Evolutionary conservation across 2,329 filamentous ascomycete species (phyloP), one percentile per base, ranked within the genome.

Genomic region (Paramyrothecium roridum): DNA sequence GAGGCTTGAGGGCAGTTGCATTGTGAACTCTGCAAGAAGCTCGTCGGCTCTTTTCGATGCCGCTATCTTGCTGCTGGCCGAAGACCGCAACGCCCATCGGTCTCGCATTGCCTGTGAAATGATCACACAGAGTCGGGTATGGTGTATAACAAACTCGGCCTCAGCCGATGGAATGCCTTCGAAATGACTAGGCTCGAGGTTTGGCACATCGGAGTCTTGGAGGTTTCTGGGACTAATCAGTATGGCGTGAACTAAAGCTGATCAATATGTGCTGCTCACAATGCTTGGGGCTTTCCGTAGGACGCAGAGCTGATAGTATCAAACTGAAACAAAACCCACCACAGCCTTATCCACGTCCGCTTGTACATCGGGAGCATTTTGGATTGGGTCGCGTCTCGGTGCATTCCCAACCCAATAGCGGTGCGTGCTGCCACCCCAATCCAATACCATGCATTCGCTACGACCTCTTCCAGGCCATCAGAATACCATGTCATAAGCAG

Each of bases 401-500:
- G 78, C 76, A 81, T 79, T 33, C 78, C 78, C 37, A 81, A 65
- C 1, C 78, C 78, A 0, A 76, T 75, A 3, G 77, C 78, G 47
- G 77, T 80, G 10, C 78, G 71, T 26, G 72, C 73, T 11, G 78
- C 78, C 2, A 79, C 70, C 3, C 78, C 79, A 11, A 79, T 70
- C 78, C 78, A 81, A 54, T 61, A 64, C 57, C 64, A 78, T 19
- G 75, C 72, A 58, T 80, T 80, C 19, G 76, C 75, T 8, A 73
- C 67, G 8, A 80, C 75, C 63, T 80, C 77, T 52, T 82, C 79
- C 30, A 76, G 74, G 12, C 76, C 73, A 49, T 81, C 77, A 1
- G 76, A 74, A 59, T 80, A 73, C 79, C 79, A 81, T 3, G 78
- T 80, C 47, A 82, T 60, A 1, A 82, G 68, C 30, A 81, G 64